Base-by-base conservation (phyloP, 192 early-diverging fungal species). In the Coemansia guatemalensis region DNA sequence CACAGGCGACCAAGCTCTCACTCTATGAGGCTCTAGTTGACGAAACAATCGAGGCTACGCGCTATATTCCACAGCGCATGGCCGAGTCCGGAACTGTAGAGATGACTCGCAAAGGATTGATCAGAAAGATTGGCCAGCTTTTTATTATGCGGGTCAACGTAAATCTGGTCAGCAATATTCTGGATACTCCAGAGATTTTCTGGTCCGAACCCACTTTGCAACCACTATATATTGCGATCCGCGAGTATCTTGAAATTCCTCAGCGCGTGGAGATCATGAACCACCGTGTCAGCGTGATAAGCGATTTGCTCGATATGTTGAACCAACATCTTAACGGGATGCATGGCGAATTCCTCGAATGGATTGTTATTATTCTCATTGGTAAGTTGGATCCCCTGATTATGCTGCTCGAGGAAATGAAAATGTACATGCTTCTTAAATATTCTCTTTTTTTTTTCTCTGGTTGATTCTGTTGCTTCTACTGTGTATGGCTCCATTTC, bases 331-430 rank as follows among this genome's bases (percentile, higher is more conserved):
- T 95, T 61, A 96, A 90, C 29, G 90, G 89, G 33, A 90, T 89
- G 33, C 93, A 98, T 65, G 90, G 88, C 55, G 95, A 95, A 68
- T 90, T 93, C 58, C 83, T 96, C 21, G 95, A 96, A 64, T 93
- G 93, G 90, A 98, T 98, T 59, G 92, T 98, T 2, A 98, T 98
- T 67, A 87, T 92, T 51, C 83, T 97, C 41, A 97, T 97, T 81
- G 91, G 75, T 81, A 81, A 81, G 78, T 81, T 23, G 14, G 4
- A 47, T 33, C 22, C 11, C 7, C 3, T 47, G 4, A 25, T 8
- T 50, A 25, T 59, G 1, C 23, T 25, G 26, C 3, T 12, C 23
- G 33, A n/a, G 21, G 20, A 21, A 14, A 12, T 12, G 11, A 27
- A 26, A 21, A 49, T 29, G 23, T 26, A 18, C 18, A 48, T 22